Evolutionary conservation across 768 basidiomycete species (phyloP).

Genomic region (Amanita exitialis): DNA sequence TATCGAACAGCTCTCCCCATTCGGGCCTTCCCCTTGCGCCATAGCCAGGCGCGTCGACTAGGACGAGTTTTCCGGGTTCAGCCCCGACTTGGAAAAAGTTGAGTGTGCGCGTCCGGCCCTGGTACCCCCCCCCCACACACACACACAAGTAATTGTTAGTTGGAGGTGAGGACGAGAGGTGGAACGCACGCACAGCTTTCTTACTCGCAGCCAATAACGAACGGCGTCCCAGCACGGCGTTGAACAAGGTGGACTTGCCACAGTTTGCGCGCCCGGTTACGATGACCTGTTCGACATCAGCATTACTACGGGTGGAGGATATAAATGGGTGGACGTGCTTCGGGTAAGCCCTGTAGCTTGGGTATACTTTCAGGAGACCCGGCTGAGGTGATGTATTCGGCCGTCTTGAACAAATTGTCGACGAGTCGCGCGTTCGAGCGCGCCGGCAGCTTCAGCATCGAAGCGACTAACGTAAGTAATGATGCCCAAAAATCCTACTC

Average conservation of each 20-base stretch:
- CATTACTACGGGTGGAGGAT: background rate
- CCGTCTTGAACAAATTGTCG: conserved; percentile 3
- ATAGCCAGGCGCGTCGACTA: conserved; percentile 80
- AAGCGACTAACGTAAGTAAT: too few species aligned
- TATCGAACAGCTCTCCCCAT: conserved; percentile 65
- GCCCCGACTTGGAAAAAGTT: conserved; percentile 66
- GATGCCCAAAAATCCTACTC: too few species aligned
- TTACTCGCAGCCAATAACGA: conserved; percentile 54
- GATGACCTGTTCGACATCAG: conserved; percentile 23
- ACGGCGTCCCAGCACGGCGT: conserved; percentile 51
- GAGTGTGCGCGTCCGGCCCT: conserved; percentile 61
- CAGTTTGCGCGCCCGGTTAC: conserved; percentile 70
- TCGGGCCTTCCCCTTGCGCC: conserved; percentile 63
- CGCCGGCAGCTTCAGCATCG: too few species aligned
- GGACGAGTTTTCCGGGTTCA: conserved; percentile 45
- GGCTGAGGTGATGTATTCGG: conserved; percentile 26
- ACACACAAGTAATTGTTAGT: background rate
- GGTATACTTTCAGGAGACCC: conserved; percentile 27
- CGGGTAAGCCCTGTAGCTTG: conserved; percentile 29
- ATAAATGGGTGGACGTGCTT: conserved; percentile 18
- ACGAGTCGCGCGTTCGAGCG: too few species aligned
- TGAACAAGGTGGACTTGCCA: conserved; percentile 69
- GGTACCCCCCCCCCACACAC: too few species aligned
- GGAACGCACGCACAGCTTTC: conserved; percentile 44
- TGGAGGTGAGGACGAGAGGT: background rate